phyloP scores from a whole-genome alignment of 139 green algal species.

The Chlorella sp. region DNA sequence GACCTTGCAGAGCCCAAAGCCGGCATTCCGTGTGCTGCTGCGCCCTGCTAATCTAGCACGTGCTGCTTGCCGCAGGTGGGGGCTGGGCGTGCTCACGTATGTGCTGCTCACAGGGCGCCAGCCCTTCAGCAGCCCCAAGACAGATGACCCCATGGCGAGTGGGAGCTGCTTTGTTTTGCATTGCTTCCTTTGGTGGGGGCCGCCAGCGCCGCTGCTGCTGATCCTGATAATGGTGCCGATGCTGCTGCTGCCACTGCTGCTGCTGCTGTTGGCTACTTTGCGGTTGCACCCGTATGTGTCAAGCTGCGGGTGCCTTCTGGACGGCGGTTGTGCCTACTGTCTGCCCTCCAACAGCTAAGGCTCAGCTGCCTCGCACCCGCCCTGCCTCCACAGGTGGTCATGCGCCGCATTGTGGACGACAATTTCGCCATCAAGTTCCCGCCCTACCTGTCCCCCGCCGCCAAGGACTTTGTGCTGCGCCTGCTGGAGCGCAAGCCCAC shows the following conservation, averaged over 20 bases:
- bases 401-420: slow-evolving; percentile 96
- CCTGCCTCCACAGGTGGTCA: slow-evolving; percentile 81
- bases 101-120: slow-evolving; percentile 95
- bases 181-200: too few species aligned
- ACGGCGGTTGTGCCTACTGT: too few species aligned
- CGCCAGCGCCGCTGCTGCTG: too few species aligned
- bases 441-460: slow-evolving; percentile 82
- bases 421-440: slow-evolving; percentile 92
- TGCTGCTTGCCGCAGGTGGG: slow-evolving; percentile 61
- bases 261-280: too few species aligned
- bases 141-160: slow-evolving; percentile 90
- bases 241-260: too few species aligned
- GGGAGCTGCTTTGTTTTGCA: too few species aligned
- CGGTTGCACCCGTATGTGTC: too few species aligned
- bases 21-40: background rate
- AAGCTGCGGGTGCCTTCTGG: too few species aligned
- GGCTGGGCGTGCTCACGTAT: slow-evolving; percentile 93
- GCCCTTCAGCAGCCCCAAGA: slow-evolving; percentile 92
- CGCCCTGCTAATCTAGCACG: background rate
- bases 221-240: too few species aligned
- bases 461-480: slow-evolving; percentile 40
- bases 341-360: too few species aligned
- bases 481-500: slow-evolving; percentile 92
- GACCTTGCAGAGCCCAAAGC: background rate
- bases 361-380: too few species aligned